A percentile compares a stretch with the other conserved stretches of the same genome.
These are phyloP conservation scores for Aspergillus aculeatinus DNA, from an alignment of 2,329 filamentous ascomycete species.

Conservation along the genomic window DNA sequence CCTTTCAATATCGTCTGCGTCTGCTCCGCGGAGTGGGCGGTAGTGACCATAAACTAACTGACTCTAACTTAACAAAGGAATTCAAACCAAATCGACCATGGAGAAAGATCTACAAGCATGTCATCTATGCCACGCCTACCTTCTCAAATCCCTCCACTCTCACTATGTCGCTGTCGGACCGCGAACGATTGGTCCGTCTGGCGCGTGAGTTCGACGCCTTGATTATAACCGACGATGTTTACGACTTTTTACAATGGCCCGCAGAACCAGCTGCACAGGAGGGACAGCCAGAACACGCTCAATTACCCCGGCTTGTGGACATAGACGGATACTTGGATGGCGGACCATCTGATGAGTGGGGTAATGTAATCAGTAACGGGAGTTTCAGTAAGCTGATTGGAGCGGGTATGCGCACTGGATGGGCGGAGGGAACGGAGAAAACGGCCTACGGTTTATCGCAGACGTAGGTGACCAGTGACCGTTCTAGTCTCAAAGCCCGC, in stretches of 20 bases:
- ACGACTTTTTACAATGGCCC: conserved; percentile 86
- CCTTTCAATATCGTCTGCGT: too few relatives aligned
- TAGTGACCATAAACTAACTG: not conserved
- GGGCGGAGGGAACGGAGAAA: conserved; percentile 71
- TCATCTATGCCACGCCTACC: conserved; percentile 86
- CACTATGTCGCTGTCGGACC: conserved; percentile 70
- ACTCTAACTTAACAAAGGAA: conserved; percentile 36
- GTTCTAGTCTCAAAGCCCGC: conserved; percentile 11
- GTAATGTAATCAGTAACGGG: conserved; percentile 80
- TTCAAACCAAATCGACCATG: conserved; percentile 60
- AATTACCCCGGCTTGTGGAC: conserved; percentile 72
- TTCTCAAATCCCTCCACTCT: conserved; percentile 86
- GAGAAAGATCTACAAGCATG: conserved; percentile 78
- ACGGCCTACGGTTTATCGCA: conserved; percentile 61
- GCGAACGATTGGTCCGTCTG: conserved; percentile 69
- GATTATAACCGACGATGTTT: conserved; percentile 88
- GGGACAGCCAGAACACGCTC: conserved; percentile 39
- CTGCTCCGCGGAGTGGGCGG: not conserved
- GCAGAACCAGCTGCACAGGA: conserved; percentile 26
- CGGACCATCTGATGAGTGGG: conserved; percentile 63
- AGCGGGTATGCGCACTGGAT: conserved; percentile 82
- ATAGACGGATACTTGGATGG: conserved; percentile 69
- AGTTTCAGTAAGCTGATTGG: conserved; percentile 86
- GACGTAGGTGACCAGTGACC: conserved; percentile 46
- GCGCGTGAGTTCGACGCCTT: conserved; percentile 78